Percentiles rank a stretch among this genome's conserved stretches.
phyloP scores from a whole-genome alignment of 2,329 filamentous ascomycete species.

The Pyrenophora graminea region DNA sequence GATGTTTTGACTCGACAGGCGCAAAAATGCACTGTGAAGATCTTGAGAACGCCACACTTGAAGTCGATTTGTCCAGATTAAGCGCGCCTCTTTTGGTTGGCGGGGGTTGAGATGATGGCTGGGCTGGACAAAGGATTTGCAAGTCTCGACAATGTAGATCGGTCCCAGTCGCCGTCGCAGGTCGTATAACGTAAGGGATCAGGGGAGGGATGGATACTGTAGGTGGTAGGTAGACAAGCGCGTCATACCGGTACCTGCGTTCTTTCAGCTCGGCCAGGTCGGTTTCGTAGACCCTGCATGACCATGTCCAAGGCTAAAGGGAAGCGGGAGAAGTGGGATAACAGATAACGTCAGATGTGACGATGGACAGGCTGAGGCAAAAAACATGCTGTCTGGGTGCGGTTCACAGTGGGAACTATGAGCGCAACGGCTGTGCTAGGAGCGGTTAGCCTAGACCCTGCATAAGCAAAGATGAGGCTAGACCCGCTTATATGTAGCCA shows the following conservation, averaged over 20 bases:
- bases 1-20: constrained; percentile 1
- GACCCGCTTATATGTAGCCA: constrained; percentile 1
- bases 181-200: background rate
- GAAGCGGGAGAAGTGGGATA: constrained; percentile 5
- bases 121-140: background rate
- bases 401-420: constrained; percentile 12
- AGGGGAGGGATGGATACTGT: too few relatives aligned
- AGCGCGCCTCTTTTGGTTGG: background rate
- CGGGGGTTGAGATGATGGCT: background rate
- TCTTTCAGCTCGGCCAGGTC: constrained; percentile 8
- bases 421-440: constrained; percentile 17
- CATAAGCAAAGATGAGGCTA: constrained; percentile 13
- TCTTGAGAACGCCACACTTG: background rate
- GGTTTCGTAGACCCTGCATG: constrained; percentile 4
- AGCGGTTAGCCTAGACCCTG: constrained; percentile 17
- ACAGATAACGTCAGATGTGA: constrained; percentile 29
- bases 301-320: constrained; percentile 17
- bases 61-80: background rate
- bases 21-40: constrained; percentile 1
- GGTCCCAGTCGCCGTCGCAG: background rate
- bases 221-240: constrained; percentile 6
- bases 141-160: too few relatives aligned
- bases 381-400: constrained; percentile 11
- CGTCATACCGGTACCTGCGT: constrained; percentile 21
- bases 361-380: constrained; percentile 13